These are phyloP conservation scores for Picea abies DNA, from an alignment of 83 land plant species.

Conservation along the genomic window DNA sequence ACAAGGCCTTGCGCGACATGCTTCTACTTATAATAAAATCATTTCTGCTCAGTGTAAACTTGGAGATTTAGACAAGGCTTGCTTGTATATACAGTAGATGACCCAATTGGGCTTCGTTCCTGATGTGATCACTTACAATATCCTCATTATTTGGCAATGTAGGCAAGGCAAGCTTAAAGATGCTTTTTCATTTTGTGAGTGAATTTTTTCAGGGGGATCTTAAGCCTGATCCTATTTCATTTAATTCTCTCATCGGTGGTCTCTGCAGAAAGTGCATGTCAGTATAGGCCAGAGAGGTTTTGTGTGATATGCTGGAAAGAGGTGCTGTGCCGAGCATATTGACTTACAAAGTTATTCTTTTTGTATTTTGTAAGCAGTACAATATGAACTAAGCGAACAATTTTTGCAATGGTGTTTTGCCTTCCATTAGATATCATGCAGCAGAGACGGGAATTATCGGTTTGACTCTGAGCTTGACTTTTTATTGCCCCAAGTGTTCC, in stretches of 20 bases:
- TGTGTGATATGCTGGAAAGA: conserved; percentile 57
- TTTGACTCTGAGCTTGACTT: no score
- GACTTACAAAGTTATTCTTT: conserved; percentile 51
- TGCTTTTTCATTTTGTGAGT: conserved; percentile 41
- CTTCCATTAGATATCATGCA: no score
- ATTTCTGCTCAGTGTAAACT: conserved; percentile 37
- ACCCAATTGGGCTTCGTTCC: conserved; percentile 45
- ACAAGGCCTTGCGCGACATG: conserved; percentile 29
- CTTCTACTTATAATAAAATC: conserved; percentile 39
- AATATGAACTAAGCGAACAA: conserved; percentile 45
- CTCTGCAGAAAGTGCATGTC: conserved; percentile 47
- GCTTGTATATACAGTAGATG: conserved; percentile 30
- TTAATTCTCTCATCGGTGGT: conserved; percentile 57
- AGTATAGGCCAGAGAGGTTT: conserved; percentile 36
- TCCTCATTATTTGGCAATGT: conserved; percentile 54
- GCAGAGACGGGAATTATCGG: no score
- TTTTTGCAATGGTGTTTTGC: no score
- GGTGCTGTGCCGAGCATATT: conserved; percentile 28
- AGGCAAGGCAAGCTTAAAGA: conserved; percentile 38
- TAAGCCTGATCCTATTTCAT: conserved; percentile 32
- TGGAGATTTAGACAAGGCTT: conserved; percentile 36
- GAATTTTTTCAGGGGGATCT: conserved; percentile 34
- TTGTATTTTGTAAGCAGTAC: conserved; percentile 51
- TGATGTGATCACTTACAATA: conserved; percentile 49
- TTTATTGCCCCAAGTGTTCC: no score